Conservation (phyloP, 495 filamentous ascomycete genomes). For the Neurospora sp. region DNA sequence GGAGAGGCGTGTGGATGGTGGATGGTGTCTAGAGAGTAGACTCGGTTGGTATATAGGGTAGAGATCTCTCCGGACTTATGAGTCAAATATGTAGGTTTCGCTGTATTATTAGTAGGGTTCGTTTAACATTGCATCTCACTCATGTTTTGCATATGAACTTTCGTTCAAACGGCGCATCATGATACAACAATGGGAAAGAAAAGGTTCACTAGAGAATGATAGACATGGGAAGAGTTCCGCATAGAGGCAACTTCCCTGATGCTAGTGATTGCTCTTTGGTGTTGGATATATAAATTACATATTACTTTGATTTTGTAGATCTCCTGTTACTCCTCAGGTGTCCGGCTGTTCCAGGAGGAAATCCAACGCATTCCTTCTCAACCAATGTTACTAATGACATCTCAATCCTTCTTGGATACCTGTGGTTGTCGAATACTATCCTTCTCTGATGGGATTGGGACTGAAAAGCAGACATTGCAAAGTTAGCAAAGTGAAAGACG, state of each 20-base stretch:
- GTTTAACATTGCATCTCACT: neutral
- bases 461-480: neutral
- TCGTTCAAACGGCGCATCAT: neutral
- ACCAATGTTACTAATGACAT: neutral
- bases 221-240: neutral
- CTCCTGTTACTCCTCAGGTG: neutral
- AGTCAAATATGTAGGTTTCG: neutral
- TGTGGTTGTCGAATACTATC: neutral
- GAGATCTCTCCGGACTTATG: neutral
- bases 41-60: neutral
- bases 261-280: neutral
- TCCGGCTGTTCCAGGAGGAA: too few relatives aligned
- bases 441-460: neutral
- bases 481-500: neutral
- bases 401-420: neutral
- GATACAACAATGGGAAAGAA: neutral
- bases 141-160: neutral
- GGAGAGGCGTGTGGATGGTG: neutral
- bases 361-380: too few relatives aligned
- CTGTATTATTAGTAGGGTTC: neutral
- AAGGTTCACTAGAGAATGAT: neutral
- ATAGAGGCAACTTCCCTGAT: neutral
- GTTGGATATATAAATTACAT: neutral
- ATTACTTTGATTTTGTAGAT: neutral
- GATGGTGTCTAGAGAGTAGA: neutral